phyloP scores from a whole-genome alignment of 1,284 basidiomycete genomes.

The Paramarasmius palmivorus region DNA sequence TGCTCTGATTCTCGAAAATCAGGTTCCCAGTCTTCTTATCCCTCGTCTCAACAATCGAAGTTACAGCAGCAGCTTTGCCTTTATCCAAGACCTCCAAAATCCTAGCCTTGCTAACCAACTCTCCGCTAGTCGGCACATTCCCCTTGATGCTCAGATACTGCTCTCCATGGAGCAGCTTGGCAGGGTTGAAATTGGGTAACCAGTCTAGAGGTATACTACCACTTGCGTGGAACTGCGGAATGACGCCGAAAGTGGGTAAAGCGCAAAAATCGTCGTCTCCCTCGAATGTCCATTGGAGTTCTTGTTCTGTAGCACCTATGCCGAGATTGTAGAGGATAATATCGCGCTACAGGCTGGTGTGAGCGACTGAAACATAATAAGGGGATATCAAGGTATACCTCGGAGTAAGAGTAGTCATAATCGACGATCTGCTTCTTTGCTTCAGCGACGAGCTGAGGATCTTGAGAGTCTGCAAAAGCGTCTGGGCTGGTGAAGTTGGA shows the following conservation, averaged over 20 bases:
- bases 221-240: slow-evolving; percentile 87
- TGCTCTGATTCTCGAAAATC: slow-evolving; percentile 93
- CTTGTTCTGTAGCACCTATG: slow-evolving; percentile 91
- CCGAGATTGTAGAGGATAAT: slow-evolving; percentile 96
- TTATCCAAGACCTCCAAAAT: slow-evolving; percentile 84
- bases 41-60: slow-evolving; percentile 75
- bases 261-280: slow-evolving; percentile 84
- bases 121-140: slow-evolving; percentile 85
- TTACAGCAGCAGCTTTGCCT: slow-evolving; percentile 91
- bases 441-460: slow-evolving; percentile 80
- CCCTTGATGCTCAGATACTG: slow-evolving; percentile 91
- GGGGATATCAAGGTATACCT: slow-evolving; percentile 28
- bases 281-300: slow-evolving; percentile 93
- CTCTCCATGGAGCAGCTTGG: slow-evolving; percentile 97
- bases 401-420: slow-evolving; percentile 74
- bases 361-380: neutral
- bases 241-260: slow-evolving; percentile 93
- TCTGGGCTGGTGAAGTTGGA: slow-evolving; percentile 39
- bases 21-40: slow-evolving; percentile 80
- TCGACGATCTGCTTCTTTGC: slow-evolving; percentile 72
- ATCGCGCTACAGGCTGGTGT: slow-evolving; percentile 60
- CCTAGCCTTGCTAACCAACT: slow-evolving; percentile 78
- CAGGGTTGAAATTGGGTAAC: slow-evolving; percentile 94
- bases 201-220: slow-evolving; percentile 73
- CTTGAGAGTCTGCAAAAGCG: slow-evolving; percentile 78